A percentile compares a stretch with the other conserved stretches of the same genome.
Conservation (phyloP, 176 grass and related monocot species). For the Musa troglodytarum region DNA sequence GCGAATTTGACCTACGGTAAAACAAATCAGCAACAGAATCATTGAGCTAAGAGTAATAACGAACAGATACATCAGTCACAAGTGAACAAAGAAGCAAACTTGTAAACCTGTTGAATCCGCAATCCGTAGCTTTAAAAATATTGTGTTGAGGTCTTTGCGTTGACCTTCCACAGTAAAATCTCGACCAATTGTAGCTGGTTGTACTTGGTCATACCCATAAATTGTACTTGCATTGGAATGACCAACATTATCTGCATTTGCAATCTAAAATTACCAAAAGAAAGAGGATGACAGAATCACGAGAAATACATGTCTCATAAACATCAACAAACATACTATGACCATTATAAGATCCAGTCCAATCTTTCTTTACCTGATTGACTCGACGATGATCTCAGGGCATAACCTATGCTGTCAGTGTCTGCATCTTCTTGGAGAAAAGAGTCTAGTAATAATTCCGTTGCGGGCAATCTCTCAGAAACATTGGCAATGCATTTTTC, state of each 20-base stretch:
- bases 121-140: slow-evolving; percentile 70
- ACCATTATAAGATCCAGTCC: neutral
- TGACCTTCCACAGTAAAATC: slow-evolving; percentile 55
- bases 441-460: slow-evolving; percentile 52
- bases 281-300: slow-evolving; percentile 13
- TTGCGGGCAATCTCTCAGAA: slow-evolving; percentile 49
- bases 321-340: neutral
- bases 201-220: slow-evolving; percentile 14
- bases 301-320: neutral
- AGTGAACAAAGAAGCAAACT: neutral
- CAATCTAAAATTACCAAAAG: slow-evolving; percentile 21
- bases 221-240: slow-evolving; percentile 29
- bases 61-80: neutral
- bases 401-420: slow-evolving; percentile 36
- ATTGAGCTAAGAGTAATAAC: neutral
- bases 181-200: slow-evolving; percentile 25
- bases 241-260: slow-evolving; percentile 30
- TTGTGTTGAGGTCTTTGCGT: slow-evolving; percentile 59
- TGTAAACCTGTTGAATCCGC: slow-evolving; percentile 64
- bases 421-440: slow-evolving; percentile 57
- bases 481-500: slow-evolving; percentile 65
- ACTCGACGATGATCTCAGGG: slow-evolving; percentile 21
- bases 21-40: slow-evolving; percentile 1
- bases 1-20: slow-evolving; percentile 44
- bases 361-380: slow-evolving; percentile 31